A percentile compares a stretch with the other conserved stretches of the same genome.
Conservation (phyloP, 2,329 filamentous ascomycete species). For the Chlorencoelia australis region DNA sequence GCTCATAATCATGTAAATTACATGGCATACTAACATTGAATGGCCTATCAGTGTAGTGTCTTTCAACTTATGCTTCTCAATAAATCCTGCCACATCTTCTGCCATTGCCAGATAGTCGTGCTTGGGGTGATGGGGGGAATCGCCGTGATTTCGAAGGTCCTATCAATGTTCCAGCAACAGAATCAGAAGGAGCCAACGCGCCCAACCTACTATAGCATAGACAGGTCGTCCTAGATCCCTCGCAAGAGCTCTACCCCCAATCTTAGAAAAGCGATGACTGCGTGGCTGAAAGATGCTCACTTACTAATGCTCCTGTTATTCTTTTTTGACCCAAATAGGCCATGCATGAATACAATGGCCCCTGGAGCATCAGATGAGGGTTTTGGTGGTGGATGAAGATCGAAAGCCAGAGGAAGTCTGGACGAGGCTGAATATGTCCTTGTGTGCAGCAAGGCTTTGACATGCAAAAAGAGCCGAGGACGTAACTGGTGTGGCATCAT, state of each 20-base stretch:
- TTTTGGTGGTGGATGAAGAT: conserved; percentile 53
- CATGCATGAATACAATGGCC: conserved; percentile 83
- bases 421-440: conserved; percentile 11
- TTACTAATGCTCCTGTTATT: conserved; percentile 94
- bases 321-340: conserved; percentile 88
- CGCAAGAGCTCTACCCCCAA: conserved; percentile 56
- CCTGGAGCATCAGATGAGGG: conserved; percentile 33
- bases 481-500: too few species aligned
- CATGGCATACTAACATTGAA: conserved; percentile 63
- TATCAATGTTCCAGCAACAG: conserved; percentile 31
- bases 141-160: conserved; percentile 90
- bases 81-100: conserved; percentile 71
- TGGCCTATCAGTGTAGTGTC: conserved; percentile 77
- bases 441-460: too few species aligned
- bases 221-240: conserved; percentile 71
- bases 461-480: too few species aligned
- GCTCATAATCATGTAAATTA: too few species aligned
- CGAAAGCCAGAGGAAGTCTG: conserved; percentile 42
- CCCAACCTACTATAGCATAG: conserved; percentile 62
- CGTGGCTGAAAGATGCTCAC: conserved; percentile 38
- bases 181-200: background rate
- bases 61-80: conserved; percentile 58
- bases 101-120: conserved; percentile 82
- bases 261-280: conserved; percentile 9
- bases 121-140: conserved; percentile 64